phyloP scores from a whole-genome alignment of 768 basidiomycete species.

The Xerocomellus intermedius region DNA sequence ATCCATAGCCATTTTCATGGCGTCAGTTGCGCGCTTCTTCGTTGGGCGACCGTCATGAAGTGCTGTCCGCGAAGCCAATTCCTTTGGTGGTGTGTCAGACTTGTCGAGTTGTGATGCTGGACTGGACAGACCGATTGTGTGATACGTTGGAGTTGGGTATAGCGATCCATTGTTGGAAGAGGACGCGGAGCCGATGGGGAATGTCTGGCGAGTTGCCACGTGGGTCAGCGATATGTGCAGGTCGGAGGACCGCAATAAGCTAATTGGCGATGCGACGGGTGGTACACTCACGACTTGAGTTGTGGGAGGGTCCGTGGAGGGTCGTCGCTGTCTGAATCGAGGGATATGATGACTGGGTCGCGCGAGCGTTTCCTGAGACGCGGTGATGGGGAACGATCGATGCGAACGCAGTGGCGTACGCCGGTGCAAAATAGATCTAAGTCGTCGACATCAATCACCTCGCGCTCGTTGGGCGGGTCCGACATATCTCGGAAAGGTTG shows the following conservation, averaged over 20 bases:
- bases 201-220: background rate
- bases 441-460: constrained; percentile 31
- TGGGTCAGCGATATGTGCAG: background rate
- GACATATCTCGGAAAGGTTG: background rate
- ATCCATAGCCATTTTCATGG: constrained; percentile 16
- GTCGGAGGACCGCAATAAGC: background rate
- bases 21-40: constrained; percentile 23
- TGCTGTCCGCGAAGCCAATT: constrained; percentile 18
- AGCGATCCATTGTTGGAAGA: background rate
- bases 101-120: background rate
- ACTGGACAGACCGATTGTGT: constrained; percentile 19
- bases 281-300: constrained; percentile 3
- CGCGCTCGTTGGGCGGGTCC: constrained; percentile 1
- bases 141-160: constrained; percentile 26
- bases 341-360: constrained; percentile 8
- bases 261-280: background rate
- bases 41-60: constrained; percentile 7
- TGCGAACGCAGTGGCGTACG: constrained; percentile 14
- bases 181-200: background rate
- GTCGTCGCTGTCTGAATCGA: constrained; percentile 20
- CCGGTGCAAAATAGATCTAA: constrained; percentile 21
- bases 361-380: constrained; percentile 12
- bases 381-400: constrained; percentile 12
- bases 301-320: background rate
- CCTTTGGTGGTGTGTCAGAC: constrained; percentile 22